phyloP scores from a whole-genome alignment of 345 rosid species.

The Ailanthus altissimus region DNA sequence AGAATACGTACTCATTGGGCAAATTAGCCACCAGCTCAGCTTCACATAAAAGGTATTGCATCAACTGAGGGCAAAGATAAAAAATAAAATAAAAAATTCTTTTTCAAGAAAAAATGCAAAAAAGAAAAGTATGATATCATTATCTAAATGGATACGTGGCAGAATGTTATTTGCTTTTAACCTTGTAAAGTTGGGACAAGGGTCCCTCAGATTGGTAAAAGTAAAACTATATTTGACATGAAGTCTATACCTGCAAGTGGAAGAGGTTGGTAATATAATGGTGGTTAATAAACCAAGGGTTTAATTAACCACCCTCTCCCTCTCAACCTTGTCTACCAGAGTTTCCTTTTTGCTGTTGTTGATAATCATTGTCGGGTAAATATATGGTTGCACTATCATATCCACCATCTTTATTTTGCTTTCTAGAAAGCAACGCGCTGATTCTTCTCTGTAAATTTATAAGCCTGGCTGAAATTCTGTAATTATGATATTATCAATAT shows the following conservation, averaged over 20 bases:
- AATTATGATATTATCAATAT: too few species aligned
- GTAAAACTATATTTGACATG: background rate
- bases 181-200: background rate
- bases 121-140: background rate
- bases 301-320: background rate
- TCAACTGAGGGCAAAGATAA: too few species aligned
- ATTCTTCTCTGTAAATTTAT: too few species aligned
- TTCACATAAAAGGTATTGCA: too few species aligned
- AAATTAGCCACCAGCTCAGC: background rate
- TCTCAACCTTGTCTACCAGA: background rate
- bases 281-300: background rate
- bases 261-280: background rate
- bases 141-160: background rate
- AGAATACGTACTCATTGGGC: background rate
- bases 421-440: background rate
- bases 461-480: too few species aligned
- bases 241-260: background rate
- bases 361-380: background rate
- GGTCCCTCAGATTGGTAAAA: background rate
- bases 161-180: background rate
- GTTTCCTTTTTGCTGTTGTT: background rate
- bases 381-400: background rate
- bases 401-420: slow-evolving; percentile 7
- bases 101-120: too few species aligned
- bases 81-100: too few species aligned